Evolutionary conservation across 164 flowering plant species (phyloP).

Genomic region (Chloranthus sessilifolius): DNA sequence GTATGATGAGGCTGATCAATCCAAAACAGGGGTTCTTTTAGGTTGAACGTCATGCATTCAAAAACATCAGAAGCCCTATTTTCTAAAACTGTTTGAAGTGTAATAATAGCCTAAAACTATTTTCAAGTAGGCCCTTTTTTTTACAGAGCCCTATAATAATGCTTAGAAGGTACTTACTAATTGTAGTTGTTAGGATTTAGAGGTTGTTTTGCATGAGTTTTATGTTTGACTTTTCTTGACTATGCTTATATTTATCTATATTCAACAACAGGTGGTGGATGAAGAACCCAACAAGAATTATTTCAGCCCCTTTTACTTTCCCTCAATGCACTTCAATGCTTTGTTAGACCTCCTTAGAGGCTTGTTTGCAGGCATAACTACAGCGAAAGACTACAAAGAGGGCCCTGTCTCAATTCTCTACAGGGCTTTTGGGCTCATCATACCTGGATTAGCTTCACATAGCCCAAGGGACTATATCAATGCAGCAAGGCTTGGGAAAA

Average conservation of each 20-base stretch:
- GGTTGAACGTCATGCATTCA: too few species aligned
- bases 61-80: too few species aligned
- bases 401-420: background rate
- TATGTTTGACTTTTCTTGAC: background rate
- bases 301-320: slow-evolving; percentile 3
- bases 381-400: slow-evolving; percentile 18
- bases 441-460: slow-evolving; percentile 18
- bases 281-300: slow-evolving; percentile 29
- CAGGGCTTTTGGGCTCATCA: slow-evolving; percentile 7
- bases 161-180: too few species aligned
- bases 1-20: too few species aligned
- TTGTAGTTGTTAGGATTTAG: too few species aligned
- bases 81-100: too few species aligned
- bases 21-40: too few species aligned
- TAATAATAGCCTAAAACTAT: too few species aligned
- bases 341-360: slow-evolving; percentile 11
- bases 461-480: slow-evolving; percentile 23
- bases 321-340: slow-evolving; percentile 12
- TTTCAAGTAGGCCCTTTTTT: too few species aligned
- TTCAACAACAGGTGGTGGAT: slow-evolving; percentile 20
- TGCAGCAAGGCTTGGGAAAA: slow-evolving; percentile 10
- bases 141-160: too few species aligned
- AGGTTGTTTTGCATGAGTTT: too few species aligned
- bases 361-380: background rate
- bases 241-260: background rate